Conservation (phyloP, 148 eudicot species). For the Polygonum aviculare region DNA sequence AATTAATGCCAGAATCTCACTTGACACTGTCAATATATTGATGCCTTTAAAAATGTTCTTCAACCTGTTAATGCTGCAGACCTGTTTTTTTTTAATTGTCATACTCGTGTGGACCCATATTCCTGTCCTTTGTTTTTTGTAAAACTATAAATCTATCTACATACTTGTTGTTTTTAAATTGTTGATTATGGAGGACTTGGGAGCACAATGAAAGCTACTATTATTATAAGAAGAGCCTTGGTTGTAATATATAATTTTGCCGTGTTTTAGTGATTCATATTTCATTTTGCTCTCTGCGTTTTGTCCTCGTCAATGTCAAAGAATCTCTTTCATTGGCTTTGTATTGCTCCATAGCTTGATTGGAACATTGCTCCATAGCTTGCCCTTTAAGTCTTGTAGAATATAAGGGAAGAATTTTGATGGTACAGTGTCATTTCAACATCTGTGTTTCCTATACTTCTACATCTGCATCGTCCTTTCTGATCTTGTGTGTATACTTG, state of each 20-base stretch:
- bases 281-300: background rate
- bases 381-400: conserved; percentile 15
- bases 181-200: conserved; percentile 21
- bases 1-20: conserved; percentile 29
- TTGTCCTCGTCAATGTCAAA: conserved; percentile 18
- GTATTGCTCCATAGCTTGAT: conserved; percentile 12
- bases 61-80: conserved; percentile 21
- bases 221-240: conserved; percentile 17
- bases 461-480: conserved; percentile 13
- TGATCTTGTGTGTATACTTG: conserved; percentile 16
- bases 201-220: conserved; percentile 26
- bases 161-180: conserved; percentile 10
- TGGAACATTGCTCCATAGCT: conserved; percentile 13
- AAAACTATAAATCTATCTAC: background rate
- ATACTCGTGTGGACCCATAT: conserved; percentile 21
- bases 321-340: conserved; percentile 16
- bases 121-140: conserved; percentile 14
- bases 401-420: conserved; percentile 13
- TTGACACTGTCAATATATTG: conserved; percentile 17
- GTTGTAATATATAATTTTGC: conserved; percentile 11
- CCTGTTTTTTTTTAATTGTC: conserved; percentile 19
- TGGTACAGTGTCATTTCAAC: conserved; percentile 17
- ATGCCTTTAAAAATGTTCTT: conserved; percentile 27
- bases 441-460: conserved; percentile 18
- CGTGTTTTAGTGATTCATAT: conserved; percentile 17